phyloP scores from a whole-genome alignment of 768 basidiomycete genomes.

The Suillus lakei region DNA sequence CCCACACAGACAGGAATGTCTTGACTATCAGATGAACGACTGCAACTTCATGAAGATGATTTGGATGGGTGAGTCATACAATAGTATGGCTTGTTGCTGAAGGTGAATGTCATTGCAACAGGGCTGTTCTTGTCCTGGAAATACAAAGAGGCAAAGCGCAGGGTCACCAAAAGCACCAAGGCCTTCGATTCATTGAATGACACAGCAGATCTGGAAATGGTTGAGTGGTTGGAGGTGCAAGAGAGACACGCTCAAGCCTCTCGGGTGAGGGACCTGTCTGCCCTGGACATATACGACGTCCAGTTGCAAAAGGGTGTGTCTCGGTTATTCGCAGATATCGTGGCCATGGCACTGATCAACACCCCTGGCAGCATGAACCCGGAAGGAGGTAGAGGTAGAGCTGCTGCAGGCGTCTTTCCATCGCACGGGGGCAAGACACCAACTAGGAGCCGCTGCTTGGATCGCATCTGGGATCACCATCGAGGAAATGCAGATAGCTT shows the following conservation, averaged over 20 bases:
- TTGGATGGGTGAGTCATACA: slow-evolving; percentile 4
- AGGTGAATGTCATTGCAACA: neutral
- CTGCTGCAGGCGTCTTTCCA: neutral
- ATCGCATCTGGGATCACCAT: neutral
- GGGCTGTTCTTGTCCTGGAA: neutral
- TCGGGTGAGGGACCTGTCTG: neutral
- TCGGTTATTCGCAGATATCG: neutral
- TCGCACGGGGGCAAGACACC: neutral
- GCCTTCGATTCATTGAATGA: neutral
- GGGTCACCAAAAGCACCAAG: neutral
- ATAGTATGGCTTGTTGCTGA: slow-evolving; percentile 15
- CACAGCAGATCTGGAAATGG: neutral
- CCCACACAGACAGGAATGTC: slow-evolving; percentile 13
- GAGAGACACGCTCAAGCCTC: neutral
- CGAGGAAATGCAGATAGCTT: too few relatives aligned
- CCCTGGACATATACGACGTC: slow-evolving; percentile 5
- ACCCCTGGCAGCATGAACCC: neutral
- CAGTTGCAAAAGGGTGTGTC: neutral
- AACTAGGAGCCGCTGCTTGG: neutral
- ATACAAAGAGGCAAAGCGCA: neutral
- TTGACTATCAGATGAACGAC: slow-evolving; percentile 25
- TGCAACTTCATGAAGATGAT: slow-evolving; percentile 30
- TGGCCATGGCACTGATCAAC: too few relatives aligned
- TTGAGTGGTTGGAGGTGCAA: neutral
- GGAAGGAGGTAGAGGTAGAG: neutral